These are phyloP conservation scores for Trypanosoma avium DNA, from an alignment of 208 protist genomes.

Conservation along the genomic window DNA sequence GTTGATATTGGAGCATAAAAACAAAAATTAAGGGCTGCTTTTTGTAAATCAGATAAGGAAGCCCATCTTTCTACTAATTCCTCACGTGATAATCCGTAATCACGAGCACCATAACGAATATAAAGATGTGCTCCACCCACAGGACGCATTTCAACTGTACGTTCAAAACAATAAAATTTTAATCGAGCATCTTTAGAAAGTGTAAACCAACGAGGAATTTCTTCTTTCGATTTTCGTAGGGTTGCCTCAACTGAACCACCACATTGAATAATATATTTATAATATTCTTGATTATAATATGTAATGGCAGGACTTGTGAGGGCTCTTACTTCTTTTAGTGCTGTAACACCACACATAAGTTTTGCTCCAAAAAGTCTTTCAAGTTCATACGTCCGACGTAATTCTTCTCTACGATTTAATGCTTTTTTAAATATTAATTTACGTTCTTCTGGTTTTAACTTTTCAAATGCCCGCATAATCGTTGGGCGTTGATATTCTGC, in stretches of 20 bases:
- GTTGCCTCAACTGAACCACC: slow-evolving; percentile 39
- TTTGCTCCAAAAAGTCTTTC: slow-evolving; percentile 50
- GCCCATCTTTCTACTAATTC: slow-evolving; percentile 42
- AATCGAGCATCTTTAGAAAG: slow-evolving; percentile 46
- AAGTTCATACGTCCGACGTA: slow-evolving; percentile 33
- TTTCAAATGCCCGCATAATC: slow-evolving; percentile 25
- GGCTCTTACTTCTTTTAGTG: slow-evolving; percentile 60
- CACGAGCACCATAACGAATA: slow-evolving; percentile 54
- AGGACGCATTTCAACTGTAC: slow-evolving; percentile 25
- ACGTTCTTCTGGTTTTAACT: slow-evolving; percentile 39
- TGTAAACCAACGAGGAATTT: slow-evolving; percentile 26
- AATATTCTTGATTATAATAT: slow-evolving; percentile 32
- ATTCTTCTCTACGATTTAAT: slow-evolving; percentile 6
- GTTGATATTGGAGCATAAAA: slow-evolving; percentile 70
- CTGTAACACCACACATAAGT: slow-evolving; percentile 46
- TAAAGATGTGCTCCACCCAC: slow-evolving; percentile 56
- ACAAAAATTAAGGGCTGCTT: slow-evolving; percentile 75
- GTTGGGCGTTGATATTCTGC: slow-evolving; percentile 14
- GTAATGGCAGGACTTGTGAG: slow-evolving; percentile 35
- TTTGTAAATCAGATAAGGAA: slow-evolving; percentile 63
- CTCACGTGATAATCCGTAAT: slow-evolving; percentile 65
- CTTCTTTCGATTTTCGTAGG: background rate
- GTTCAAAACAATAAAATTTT: slow-evolving; percentile 59
- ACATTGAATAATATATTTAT: slow-evolving; percentile 37
- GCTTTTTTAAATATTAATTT: slow-evolving; percentile 28